phyloP scores from a whole-genome alignment of 2,329 filamentous ascomycete genomes.

The Alternaria postmessia region DNA sequence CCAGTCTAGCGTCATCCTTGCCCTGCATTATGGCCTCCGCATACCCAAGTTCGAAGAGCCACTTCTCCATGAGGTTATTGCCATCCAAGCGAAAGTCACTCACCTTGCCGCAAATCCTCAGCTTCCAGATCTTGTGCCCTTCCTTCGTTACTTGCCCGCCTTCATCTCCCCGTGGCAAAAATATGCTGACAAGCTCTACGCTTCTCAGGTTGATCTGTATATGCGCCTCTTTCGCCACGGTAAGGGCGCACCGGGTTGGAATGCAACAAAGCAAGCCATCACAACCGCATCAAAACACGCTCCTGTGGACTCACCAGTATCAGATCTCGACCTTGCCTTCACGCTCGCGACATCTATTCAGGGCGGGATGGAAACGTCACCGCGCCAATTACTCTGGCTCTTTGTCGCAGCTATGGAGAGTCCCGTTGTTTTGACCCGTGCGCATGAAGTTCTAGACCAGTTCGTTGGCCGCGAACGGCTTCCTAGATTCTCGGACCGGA shows the following conservation, averaged over 20 bases:
- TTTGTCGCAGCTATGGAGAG: constrained; percentile 12
- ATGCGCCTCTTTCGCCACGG: constrained; percentile 15
- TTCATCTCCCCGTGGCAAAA: constrained; percentile 15
- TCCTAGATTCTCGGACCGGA: constrained; percentile 10
- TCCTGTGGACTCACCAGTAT: constrained; percentile 1
- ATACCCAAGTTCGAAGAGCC: constrained; percentile 12
- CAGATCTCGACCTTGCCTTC: constrained; percentile 18
- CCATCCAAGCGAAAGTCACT: constrained; percentile 13
- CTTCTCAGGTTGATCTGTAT: constrained; percentile 15
- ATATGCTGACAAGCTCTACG: constrained; percentile 17
- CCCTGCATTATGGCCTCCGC: constrained; percentile 20
- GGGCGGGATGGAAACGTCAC: constrained; percentile 20
- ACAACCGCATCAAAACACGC: constrained; percentile 11
- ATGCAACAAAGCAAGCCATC: constrained; percentile 18
- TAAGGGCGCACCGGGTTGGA: constrained; percentile 12
- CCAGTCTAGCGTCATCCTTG: constrained; percentile 19
- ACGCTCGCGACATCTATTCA: constrained; percentile 20
- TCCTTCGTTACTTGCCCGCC: constrained; percentile 11
- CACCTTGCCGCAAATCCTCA: constrained; percentile 19
- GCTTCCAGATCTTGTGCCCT: constrained; percentile 17
- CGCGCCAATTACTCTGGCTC: constrained; percentile 20
- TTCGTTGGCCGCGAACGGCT: constrained; percentile 15
- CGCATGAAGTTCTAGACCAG: constrained; percentile 14
- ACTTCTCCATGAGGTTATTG: constrained; percentile 15
- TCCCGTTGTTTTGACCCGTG: constrained; percentile 3